Percentiles rank a stretch among this genome's conserved stretches.
phyloP scores from a whole-genome alignment of 1,139 yeast genomes.

The Suhomyces bribrorum region DNA sequence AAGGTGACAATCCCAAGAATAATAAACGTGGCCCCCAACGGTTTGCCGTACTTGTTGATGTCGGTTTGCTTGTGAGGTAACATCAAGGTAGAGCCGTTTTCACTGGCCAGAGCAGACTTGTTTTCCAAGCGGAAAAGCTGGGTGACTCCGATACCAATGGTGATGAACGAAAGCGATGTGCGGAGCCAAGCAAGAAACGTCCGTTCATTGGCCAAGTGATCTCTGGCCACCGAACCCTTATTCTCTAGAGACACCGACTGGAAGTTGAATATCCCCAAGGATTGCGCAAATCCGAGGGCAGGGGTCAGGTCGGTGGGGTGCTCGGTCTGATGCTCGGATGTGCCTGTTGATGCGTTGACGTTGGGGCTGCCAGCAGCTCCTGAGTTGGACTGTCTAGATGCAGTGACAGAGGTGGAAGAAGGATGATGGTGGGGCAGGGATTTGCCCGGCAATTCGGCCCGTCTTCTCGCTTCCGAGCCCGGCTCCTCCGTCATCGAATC shows the following conservation, averaged over 20 bases:
- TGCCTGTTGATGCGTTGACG: neutral
- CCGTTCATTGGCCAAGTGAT: constrained; percentile 73
- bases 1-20: constrained; percentile 38
- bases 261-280: constrained; percentile 9
- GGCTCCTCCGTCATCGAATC: constrained; percentile 2
- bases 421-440: neutral
- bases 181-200: constrained; percentile 78
- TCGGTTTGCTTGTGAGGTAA: constrained; percentile 2
- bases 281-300: neutral
- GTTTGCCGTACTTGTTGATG: constrained; percentile 33
- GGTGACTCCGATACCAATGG: constrained; percentile 46
- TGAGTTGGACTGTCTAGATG: neutral
- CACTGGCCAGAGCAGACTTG: constrained; percentile 21
- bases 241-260: constrained; percentile 28
- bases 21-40: constrained; percentile 39
- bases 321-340: neutral
- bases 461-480: neutral
- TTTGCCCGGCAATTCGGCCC: neutral
- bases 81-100: constrained; percentile 13
- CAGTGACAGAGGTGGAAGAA: neutral
- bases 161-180: constrained; percentile 50
- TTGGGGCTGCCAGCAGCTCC: constrained; percentile 1
- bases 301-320: neutral
- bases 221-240: constrained; percentile 52
- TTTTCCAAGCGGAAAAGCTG: constrained; percentile 41